Conservation (phyloP, 164 flowering plant species). For the Sedum album region DNA sequence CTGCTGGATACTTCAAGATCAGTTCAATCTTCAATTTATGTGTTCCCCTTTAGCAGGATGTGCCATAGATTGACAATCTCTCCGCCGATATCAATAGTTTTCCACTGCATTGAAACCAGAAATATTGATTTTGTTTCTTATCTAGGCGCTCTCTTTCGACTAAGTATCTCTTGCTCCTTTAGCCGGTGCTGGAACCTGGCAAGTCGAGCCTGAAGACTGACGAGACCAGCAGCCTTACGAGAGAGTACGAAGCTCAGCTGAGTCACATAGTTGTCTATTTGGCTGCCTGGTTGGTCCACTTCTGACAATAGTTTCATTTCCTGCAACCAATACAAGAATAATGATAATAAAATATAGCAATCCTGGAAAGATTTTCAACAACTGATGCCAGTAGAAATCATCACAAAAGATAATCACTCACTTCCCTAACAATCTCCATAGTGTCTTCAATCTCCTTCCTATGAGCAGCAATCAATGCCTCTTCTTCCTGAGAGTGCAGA, state of each 20-base stretch:
- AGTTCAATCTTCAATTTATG: too few species aligned
- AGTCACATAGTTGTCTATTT: constrained; percentile 79
- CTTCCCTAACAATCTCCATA: constrained; percentile 98
- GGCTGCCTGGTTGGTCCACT: constrained; percentile 96
- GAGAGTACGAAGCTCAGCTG: constrained; percentile 91
- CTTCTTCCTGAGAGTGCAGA: constrained; percentile 65
- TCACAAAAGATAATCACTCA: constrained; percentile 26
- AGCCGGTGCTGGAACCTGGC: constrained; percentile 95
- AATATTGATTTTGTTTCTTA: constrained; percentile 16
- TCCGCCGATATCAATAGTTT: not conserved
- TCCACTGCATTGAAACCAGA: too few species aligned
- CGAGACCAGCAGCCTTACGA: constrained; percentile 88
- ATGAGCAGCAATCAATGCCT: constrained; percentile 87
- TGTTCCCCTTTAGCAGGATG: too few species aligned
- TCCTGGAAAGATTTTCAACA: not conserved
- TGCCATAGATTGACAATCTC: too few species aligned
- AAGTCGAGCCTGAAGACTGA: constrained; percentile 92
- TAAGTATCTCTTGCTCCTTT: constrained; percentile 91
- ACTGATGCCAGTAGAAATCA: not conserved
- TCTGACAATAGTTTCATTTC: constrained; percentile 97
- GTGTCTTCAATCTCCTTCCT: constrained; percentile 97
- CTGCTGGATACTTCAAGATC: too few species aligned
- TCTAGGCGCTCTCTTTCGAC: constrained; percentile 71
- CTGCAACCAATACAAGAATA: constrained; percentile 25
- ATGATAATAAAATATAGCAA: not conserved